Conservation (phyloP, 2,329 filamentous ascomycete genomes). For the Dothideomycetes sp. region DNA sequence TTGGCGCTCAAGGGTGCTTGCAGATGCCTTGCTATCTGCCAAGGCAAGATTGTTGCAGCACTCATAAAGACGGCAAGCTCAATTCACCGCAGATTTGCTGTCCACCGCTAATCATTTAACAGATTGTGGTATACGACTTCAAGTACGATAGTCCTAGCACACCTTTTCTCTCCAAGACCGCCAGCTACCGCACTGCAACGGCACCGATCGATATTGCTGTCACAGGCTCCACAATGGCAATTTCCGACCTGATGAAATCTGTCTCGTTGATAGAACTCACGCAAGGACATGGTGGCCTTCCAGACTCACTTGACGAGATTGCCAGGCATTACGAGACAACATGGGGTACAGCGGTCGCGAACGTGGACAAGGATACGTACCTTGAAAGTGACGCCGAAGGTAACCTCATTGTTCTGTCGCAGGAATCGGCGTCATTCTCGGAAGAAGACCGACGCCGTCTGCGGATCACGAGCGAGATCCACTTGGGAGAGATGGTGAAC, state of each 20-base stretch:
- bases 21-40: conserved; percentile 63
- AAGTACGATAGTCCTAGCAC: conserved; percentile 43
- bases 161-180: conserved; percentile 53
- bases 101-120: conserved; percentile 11
- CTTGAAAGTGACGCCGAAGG: conserved; percentile 79
- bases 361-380: conserved; percentile 63
- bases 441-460: conserved; percentile 61
- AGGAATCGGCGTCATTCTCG: conserved; percentile 61
- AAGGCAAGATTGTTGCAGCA: conserved; percentile 70
- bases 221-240: conserved; percentile 62
- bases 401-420: conserved; percentile 71
- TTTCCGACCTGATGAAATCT: conserved; percentile 92
- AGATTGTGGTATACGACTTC: conserved; percentile 50
- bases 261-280: conserved; percentile 66
- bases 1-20: conserved; percentile 68
- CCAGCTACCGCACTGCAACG: conserved; percentile 70
- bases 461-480: conserved; percentile 67
- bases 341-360: conserved; percentile 71
- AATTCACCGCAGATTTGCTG: neutral
- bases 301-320: conserved; percentile 57
- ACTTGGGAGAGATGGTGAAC: conserved; percentile 89
- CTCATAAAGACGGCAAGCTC: conserved; percentile 70
- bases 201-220: conserved; percentile 74
- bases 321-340: conserved; percentile 70
- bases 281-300: conserved; percentile 39